Base-by-base conservation (phyloP, 371 early-diverging fungal genomes). In the Capillidium rhysosporum region DNA sequence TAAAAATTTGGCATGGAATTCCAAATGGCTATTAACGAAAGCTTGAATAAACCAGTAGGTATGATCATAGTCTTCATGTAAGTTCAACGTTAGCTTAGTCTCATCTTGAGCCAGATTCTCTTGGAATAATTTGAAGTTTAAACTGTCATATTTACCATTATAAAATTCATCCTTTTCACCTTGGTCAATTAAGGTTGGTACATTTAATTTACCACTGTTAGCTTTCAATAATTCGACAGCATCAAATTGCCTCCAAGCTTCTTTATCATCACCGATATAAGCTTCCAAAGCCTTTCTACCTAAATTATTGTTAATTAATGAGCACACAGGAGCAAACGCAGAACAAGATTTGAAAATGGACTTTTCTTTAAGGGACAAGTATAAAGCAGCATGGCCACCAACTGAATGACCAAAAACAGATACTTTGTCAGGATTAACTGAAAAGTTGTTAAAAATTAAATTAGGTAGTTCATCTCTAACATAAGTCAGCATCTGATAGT, bases 311-410 rank as follows among this genome's bases (percentile, higher is more conserved):
- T 77, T 63, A 30, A 67, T 69, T 3, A 85, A 86, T 53, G 81
- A 74, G 49, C 73, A 71, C 58, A 88, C 79, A n/a, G 89, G 89
- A 2, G 87, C 69, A 58, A 89, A 84, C 1, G 81, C 88, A 5
- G 84, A 83, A 12, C 71, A 77, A 39, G 72, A 62, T n/a, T 34
- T 38, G 34, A 30, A 49, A 3, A 31, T 7, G 21, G 4, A 12
- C 0, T 77, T 72, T 45, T 83, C 80, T 57, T 70, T 71, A 30
- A 89, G 56, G 9, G 67, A 73, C 14, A 75, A 61, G 0, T 73
- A 65, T 23, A 89, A 69, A 5, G 88, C 88, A 56, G 87, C 88
- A 67, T 89, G 87, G 34, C 88, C 89, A 43, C 89, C 88, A 79
- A 86, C 82, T 1, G 77, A 77, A 63, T 86, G 86, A 8, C 89